These are phyloP conservation scores for Eucalyptus cloeziana DNA, from an alignment of 345 rosid species.

Conservation along the genomic window DNA sequence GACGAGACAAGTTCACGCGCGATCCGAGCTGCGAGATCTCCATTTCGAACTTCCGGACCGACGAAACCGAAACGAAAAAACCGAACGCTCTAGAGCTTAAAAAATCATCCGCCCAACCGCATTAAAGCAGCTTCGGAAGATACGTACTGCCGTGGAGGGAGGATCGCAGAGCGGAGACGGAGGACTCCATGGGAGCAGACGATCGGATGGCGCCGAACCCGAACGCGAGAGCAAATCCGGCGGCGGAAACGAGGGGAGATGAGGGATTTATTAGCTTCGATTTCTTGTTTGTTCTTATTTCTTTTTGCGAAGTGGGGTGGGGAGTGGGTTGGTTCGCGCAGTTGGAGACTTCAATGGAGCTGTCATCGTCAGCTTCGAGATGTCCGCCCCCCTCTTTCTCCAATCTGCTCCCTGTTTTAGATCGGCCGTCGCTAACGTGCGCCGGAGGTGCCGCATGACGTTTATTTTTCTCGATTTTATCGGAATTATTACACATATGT, in stretches of 20 bases:
- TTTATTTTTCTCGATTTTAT: background rate
- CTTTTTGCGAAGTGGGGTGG: background rate
- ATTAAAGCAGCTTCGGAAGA: background rate
- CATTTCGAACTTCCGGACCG: background rate
- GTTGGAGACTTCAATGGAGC: background rate
- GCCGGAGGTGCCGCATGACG: background rate
- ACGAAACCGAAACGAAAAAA: background rate
- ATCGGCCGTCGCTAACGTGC: background rate
- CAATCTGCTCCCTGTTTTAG: background rate
- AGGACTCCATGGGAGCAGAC: conserved; percentile 52
- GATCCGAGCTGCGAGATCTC: background rate
- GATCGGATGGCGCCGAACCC: background rate
- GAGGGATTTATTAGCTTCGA: background rate
- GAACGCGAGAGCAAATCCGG: background rate
- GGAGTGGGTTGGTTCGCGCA: background rate
- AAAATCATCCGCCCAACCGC: background rate
- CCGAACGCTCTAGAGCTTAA: background rate
- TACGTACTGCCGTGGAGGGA: conserved; percentile 40
- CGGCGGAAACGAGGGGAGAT: background rate
- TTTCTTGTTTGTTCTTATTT: background rate
- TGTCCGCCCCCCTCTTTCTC: conserved; percentile 21
- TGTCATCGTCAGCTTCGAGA: background rate
- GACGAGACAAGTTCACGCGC: background rate
- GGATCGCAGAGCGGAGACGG: conserved; percentile 44
- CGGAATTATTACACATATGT: background rate